Evolutionary conservation across 2,329 filamentous ascomycete species (phyloP).

Genomic region (Fusarium tricinctum): DNA sequence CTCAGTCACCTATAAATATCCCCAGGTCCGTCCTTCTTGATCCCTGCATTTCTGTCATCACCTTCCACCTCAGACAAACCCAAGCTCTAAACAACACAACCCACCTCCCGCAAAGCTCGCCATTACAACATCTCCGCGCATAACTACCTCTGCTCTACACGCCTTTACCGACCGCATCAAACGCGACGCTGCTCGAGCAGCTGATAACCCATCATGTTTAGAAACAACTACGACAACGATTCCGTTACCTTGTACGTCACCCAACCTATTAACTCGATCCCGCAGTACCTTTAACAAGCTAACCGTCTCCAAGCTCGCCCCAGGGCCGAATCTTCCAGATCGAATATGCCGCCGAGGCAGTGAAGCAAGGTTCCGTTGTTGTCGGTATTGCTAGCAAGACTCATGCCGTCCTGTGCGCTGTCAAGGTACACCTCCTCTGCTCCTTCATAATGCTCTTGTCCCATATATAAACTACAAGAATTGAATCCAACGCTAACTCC

Average conservation of each 20-base stretch:
- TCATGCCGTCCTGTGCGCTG: slow-evolving; percentile 92
- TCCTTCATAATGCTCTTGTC: slow-evolving; percentile 25
- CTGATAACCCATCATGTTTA: slow-evolving; percentile 78
- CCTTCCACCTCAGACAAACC: slow-evolving; percentile 42
- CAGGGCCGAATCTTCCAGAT: slow-evolving; percentile 99
- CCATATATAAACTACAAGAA: slow-evolving; percentile 12
- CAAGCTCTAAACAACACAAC: slow-evolving; percentile 36
- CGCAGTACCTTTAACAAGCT: slow-evolving; percentile 42
- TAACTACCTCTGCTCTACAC: slow-evolving; percentile 13
- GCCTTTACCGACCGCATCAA: slow-evolving; percentile 18
- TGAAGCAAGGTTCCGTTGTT: slow-evolving; percentile 98
- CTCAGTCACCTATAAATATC: not conserved
- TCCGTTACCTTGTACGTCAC: slow-evolving; percentile 94
- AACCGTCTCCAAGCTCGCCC: slow-evolving; percentile 78
- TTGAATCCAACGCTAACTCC: slow-evolving; percentile 19
- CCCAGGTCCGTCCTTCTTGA: not conserved
- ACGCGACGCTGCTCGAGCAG: slow-evolving; percentile 44
- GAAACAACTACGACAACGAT: slow-evolving; percentile 99
- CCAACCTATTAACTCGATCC: slow-evolving; percentile 37
- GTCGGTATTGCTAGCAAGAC: slow-evolving; percentile 98
- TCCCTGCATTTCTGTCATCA: not conserved
- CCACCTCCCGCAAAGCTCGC: slow-evolving; percentile 39
- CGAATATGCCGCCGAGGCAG: slow-evolving; percentile 98
- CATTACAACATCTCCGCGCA: slow-evolving; percentile 34
- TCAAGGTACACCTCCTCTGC: slow-evolving; percentile 78